phyloP scores from a whole-genome alignment of 257 asterid genomes.

The Gynochthodes officinalis region DNA sequence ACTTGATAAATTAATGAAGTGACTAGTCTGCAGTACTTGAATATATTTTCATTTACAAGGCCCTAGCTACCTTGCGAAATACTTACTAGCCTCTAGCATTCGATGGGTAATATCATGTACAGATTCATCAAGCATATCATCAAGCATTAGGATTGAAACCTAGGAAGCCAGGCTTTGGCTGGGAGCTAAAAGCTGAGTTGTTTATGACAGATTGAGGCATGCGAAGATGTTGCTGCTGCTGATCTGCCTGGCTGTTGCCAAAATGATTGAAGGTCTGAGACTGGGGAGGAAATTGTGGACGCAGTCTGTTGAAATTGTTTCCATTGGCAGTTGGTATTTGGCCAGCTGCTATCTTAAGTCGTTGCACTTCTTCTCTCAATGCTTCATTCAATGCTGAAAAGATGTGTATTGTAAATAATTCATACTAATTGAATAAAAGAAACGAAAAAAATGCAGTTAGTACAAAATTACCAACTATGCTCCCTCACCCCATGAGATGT shows the following conservation, averaged over 20 bases:
- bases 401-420: background rate
- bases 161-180: conserved; percentile 35
- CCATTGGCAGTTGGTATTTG: conserved; percentile 48
- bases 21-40: background rate
- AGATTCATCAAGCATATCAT: background rate
- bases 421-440: background rate
- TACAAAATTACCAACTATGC: background rate
- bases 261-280: conserved; percentile 39
- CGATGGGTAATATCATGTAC: background rate
- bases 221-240: conserved; percentile 37
- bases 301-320: conserved; percentile 33
- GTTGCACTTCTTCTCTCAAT: conserved; percentile 70
- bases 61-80: conserved; percentile 9
- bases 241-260: conserved; percentile 40
- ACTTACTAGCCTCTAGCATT: conserved; percentile 4
- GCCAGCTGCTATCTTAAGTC: conserved; percentile 72
- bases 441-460: background rate
- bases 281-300: conserved; percentile 43
- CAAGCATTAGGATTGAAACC: conserved; percentile 45
- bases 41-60: conserved; percentile 18
- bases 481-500: background rate
- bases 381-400: conserved; percentile 73
- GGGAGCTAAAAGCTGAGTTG: conserved; percentile 32
- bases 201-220: conserved; percentile 32
- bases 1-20: background rate